Base-by-base conservation (phyloP, 2,329 filamentous ascomycete genomes). In the Amauroascus verrucosus region DNA sequence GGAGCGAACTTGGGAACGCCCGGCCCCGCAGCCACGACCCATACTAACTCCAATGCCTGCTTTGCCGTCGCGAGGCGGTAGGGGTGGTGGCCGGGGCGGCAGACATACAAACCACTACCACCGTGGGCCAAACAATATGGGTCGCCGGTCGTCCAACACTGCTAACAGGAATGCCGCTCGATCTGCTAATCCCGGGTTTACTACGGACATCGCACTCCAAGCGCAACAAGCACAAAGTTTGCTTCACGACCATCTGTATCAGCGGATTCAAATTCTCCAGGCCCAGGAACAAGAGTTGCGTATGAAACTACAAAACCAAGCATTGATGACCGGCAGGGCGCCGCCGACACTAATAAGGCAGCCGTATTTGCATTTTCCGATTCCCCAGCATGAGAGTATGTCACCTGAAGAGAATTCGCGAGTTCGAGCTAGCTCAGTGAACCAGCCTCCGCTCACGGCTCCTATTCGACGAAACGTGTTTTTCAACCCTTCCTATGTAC, bases 91-190 rank as follows among this genome's bases (percentile, higher is more conserved):
- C 3, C 70, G 76, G 60, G 70, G 78, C 60, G 72, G 73, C 33
- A 68, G 75, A 55, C 73, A 77, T 60, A 72, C 72, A 46, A 71
- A 70, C 56, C 71, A 74, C 14, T 69, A 72, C 50, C 71, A 75
- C 47, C 73, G 77, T 50, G 72, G 67, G 46, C 65, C 72, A 40
- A 73, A 73, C 48, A 67, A 73, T 54, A 62, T 59, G 30, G 70
- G 69, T 56, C 73, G 80, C 56, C 74, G 80, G 61, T 72, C 80
- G 14, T 83, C 80, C 1, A 81, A 78, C 64, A 76, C 78, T 30
- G 74, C 76, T 3, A 74, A 73, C 51, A 66, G 70, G 54, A 68
- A 65, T 51, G 67, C 65, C 56, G 64, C 67, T 53, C 70, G 71
- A 32, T 66, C 70, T 57, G 56, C 64, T 14, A 71, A 69, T 67